phyloP scores from a whole-genome alignment of 768 basidiomycete species.

The Tulasnella sp. region DNA sequence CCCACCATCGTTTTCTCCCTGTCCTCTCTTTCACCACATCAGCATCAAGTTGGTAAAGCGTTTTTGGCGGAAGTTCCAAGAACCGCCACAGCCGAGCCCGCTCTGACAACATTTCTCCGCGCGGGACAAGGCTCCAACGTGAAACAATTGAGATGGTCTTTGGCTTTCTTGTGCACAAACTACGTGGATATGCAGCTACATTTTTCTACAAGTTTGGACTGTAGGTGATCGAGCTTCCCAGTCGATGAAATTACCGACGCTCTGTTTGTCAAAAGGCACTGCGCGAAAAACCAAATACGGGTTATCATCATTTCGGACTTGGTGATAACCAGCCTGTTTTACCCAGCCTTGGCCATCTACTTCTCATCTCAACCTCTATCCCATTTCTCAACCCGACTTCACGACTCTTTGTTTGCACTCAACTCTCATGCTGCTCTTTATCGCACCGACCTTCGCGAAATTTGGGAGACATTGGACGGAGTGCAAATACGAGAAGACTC shows the following conservation, averaged over 20 bases:
- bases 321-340: constrained; percentile 80
- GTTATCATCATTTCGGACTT: constrained; percentile 78
- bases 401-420: constrained; percentile 35
- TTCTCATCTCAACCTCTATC: constrained; percentile 54
- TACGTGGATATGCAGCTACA: neutral
- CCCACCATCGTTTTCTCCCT: too few relatives aligned
- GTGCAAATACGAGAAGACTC: constrained; percentile 59
- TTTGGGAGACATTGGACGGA: constrained; percentile 56
- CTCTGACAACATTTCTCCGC: too few relatives aligned
- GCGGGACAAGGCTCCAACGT: too few relatives aligned
- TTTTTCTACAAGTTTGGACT: constrained; percentile 16
- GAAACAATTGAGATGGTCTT: constrained; percentile 7
- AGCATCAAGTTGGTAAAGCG: too few relatives aligned
- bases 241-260: neutral
- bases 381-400: constrained; percentile 43
- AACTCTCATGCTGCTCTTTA: constrained; percentile 40
- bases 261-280: constrained; percentile 42
- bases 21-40: too few relatives aligned
- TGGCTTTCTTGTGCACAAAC: neutral
- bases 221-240: neutral
- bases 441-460: constrained; percentile 43
- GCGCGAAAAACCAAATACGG: constrained; percentile 80
- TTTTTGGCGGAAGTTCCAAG: too few relatives aligned
- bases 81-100: too few relatives aligned
- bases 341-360: constrained; percentile 80